These are phyloP conservation scores for Exophiala spinifera DNA, from an alignment of 2,329 filamentous ascomycete species.

Conservation along the genomic window DNA sequence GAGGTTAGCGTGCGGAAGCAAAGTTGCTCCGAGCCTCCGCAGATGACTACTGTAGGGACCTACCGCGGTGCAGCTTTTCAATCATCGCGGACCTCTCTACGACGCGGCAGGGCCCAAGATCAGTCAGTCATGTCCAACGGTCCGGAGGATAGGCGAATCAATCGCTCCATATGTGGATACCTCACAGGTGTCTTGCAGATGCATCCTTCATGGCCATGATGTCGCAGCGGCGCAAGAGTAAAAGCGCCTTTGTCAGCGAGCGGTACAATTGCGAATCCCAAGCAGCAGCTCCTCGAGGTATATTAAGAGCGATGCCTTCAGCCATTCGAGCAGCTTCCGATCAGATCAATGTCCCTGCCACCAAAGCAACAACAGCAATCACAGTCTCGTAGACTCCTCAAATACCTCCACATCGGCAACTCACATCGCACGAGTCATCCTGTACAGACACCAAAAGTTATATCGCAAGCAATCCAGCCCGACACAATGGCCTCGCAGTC, in stretches of 20 bases:
- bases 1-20: background rate
- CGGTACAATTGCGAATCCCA: background rate
- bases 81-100: too few relatives aligned
- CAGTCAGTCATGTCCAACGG: too few relatives aligned
- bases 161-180: too few relatives aligned
- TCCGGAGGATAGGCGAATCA: too few relatives aligned
- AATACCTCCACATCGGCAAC: background rate
- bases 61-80: too few relatives aligned
- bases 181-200: background rate
- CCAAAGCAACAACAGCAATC: background rate
- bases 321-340: background rate
- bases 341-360: background rate
- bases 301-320: background rate
- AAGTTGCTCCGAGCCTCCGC: background rate
- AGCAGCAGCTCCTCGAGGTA: background rate
- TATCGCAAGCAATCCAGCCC: background rate
- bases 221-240: background rate
- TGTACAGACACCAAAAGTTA: background rate
- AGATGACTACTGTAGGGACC: too few relatives aligned
- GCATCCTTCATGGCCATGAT: background rate
- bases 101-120: too few relatives aligned
- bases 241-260: background rate
- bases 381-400: background rate
- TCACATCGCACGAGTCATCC: background rate
- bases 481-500: slow-evolving; percentile 15